Conservation (phyloP, 179 eudicot species). For the Silene noctiflora region DNA sequence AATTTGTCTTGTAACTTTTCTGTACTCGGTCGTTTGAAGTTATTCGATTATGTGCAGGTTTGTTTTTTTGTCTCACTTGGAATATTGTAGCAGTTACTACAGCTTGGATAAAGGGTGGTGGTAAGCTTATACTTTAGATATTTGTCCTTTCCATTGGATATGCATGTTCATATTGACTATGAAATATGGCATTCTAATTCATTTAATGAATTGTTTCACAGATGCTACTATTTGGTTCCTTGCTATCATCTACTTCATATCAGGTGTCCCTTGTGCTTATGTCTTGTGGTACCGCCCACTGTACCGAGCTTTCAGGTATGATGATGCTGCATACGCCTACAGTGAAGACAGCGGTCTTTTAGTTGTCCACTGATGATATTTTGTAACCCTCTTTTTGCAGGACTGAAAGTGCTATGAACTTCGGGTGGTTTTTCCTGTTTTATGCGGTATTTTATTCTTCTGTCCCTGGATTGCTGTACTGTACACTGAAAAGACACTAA, state of each 20-base stretch:
- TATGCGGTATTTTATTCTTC: slow-evolving; percentile 43
- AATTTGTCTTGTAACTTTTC: not conserved
- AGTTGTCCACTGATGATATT: slow-evolving; percentile 9
- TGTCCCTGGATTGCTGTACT: not conserved
- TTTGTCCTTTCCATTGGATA: not conserved
- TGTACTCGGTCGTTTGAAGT: slow-evolving; percentile 10
- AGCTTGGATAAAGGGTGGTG: slow-evolving; percentile 82
- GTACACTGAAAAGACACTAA: not conserved
- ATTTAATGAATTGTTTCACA: slow-evolving; percentile 25
- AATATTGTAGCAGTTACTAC: slow-evolving; percentile 76
- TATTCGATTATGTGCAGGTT: slow-evolving; percentile 45
- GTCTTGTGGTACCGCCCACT: slow-evolving; percentile 91
- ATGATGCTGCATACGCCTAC: slow-evolving; percentile 6
- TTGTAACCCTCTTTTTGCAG: slow-evolving; percentile 35
- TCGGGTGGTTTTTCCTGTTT: slow-evolving; percentile 76
- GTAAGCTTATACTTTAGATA: slow-evolving; percentile 36
- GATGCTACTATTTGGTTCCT: slow-evolving; percentile 91
- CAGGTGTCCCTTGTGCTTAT: slow-evolving; percentile 81
- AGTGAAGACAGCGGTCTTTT: not conserved
- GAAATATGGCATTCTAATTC: not conserved
- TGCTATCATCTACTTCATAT: slow-evolving; percentile 78
- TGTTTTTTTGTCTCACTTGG: slow-evolving; percentile 69
- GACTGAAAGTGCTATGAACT: slow-evolving; percentile 88
- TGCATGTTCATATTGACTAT: not conserved
- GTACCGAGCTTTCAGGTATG: slow-evolving; percentile 87